Percentiles rank a stretch among this genome's conserved stretches.
Evolutionary conservation across 1,284 basidiomycete genomes (phyloP).

Genomic region (Pseudozyma tsukubaensis): DNA sequence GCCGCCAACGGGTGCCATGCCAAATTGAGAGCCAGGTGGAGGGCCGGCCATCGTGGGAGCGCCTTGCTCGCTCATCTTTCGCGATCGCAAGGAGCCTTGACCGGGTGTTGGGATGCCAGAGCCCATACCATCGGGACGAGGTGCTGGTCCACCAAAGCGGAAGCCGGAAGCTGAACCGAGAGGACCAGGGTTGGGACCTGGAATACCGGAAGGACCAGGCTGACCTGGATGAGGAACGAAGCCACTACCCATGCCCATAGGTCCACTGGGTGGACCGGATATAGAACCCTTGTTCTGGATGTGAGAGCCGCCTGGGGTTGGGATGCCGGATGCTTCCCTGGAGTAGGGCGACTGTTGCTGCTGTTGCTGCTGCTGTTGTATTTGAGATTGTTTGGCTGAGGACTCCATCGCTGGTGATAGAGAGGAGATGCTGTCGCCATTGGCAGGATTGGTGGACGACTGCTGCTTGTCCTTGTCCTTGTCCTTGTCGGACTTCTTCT

Average conservation of each 20-base stretch:
- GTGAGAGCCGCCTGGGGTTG: slow-evolving; percentile 36
- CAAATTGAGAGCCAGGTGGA: slow-evolving; percentile 23
- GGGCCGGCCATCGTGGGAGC: slow-evolving; percentile 19
- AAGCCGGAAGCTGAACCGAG: slow-evolving; percentile 58
- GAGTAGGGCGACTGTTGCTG: slow-evolving; percentile 35
- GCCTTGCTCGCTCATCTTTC: slow-evolving; percentile 53
- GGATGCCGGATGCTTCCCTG: slow-evolving; percentile 31
- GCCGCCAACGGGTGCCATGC: slow-evolving; percentile 9
- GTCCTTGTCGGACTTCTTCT: slow-evolving; percentile 63
- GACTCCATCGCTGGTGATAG: slow-evolving; percentile 44
- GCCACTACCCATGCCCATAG: slow-evolving; percentile 41
- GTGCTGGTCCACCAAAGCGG: slow-evolving; percentile 56
- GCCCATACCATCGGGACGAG: slow-evolving; percentile 38
- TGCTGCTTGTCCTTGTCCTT: slow-evolving; percentile 37
- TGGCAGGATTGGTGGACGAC: slow-evolving; percentile 17
- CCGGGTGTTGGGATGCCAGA: slow-evolving; percentile 54
- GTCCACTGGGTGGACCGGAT: slow-evolving; percentile 36
- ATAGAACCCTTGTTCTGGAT: slow-evolving; percentile 51
- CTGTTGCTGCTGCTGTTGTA: slow-evolving; percentile 28
- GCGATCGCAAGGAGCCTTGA: slow-evolving; percentile 40
- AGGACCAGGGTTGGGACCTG: slow-evolving; percentile 29
- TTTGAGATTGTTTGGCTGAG: slow-evolving; percentile 27
- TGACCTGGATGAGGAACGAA: slow-evolving; percentile 30
- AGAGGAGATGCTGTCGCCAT: slow-evolving; percentile 43
- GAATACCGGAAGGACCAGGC: slow-evolving; percentile 33